phyloP scores from a whole-genome alignment of 2,329 filamentous ascomycete genomes.

The Seiridium cupressi region DNA sequence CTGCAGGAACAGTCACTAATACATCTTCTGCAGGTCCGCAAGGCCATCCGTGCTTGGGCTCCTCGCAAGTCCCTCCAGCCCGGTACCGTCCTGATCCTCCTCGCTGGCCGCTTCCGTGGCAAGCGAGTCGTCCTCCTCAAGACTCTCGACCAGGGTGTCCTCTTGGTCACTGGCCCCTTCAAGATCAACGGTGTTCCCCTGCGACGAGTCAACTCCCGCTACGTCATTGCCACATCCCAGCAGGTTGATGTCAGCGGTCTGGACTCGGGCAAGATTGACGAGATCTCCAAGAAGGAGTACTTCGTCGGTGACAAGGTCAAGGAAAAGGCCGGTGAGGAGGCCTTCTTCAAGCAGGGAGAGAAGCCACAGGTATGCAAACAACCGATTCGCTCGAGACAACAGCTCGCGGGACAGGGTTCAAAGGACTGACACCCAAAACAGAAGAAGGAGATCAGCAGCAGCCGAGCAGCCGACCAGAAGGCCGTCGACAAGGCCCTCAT shows the following conservation, averaged over 20 bases:
- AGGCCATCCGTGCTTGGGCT: constrained; percentile 84
- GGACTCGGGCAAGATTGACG: constrained; percentile 86
- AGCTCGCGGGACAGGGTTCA: not conserved
- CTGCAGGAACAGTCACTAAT: not conserved
- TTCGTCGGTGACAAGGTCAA: constrained; percentile 93
- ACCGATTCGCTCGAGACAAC: not conserved
- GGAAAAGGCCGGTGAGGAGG: constrained; percentile 96
- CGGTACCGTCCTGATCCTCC: constrained; percentile 96
- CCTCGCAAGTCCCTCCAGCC: constrained; percentile 87
- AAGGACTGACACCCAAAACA: constrained; percentile 47
- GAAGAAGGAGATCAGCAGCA: constrained; percentile 96
- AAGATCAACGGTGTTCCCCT: constrained; percentile 99
- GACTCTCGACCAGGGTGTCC: constrained; percentile 93
- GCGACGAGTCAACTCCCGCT: constrained; percentile 88
- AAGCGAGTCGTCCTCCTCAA: constrained; percentile 99
- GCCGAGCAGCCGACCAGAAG: constrained; percentile 96
- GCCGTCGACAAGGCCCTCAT: constrained; percentile 94
- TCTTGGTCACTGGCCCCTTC: constrained; percentile 99
- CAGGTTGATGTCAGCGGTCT: constrained; percentile 83
- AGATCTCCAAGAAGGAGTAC: constrained; percentile 77
- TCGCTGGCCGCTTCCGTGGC: constrained; percentile 98
- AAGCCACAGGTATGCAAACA: constrained; percentile 80
- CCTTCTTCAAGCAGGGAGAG: constrained; percentile 99
- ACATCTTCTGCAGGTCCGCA: constrained; percentile 72
- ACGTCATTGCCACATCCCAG: constrained; percentile 87